Base-by-base conservation (phyloP, 768 basidiomycete species). In the Suillus ampliporus region DNA sequence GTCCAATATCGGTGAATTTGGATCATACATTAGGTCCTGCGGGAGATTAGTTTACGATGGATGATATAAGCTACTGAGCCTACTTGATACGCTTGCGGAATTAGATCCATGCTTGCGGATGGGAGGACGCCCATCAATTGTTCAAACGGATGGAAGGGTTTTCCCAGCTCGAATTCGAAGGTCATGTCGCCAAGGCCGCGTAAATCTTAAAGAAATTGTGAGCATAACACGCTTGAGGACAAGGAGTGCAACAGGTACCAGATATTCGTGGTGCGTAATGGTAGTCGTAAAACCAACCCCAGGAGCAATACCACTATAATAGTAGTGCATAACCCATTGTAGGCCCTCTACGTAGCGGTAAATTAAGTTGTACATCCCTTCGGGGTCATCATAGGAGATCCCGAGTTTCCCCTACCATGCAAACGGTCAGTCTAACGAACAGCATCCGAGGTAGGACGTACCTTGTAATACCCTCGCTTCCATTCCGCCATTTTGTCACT, bases 321-420 rank as follows among this genome's bases (percentile, higher is more conserved):
- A 99, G 76, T 99, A 99, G 72, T 95, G 92, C 91, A 99, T 92
- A 37, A 99, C 95, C 97, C 97, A 99, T 72, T 99, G 97, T 64
- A 99, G 77, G 1, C 97, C 97, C 72, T 99, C 94, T 19, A 93
- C 85, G 74, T 97, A 99, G 61, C 87, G 85, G 71, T 83, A 95
- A 14, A 86, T 82, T 59, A 99, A 79, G 53, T 87, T 81, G 28
- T 83, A 80, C 82, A 95, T 86, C 57, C 86, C 82, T 65, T 89
- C 80, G 6, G 87, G 83, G 68, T 90, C 76, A 64, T 91, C 84
- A 64, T 85, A 92, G 10, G 88, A 88, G 62, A 98, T 88, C 64
- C 90, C 88, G 57, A 99, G 78, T 77, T 99, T 99, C 40, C 87
- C 91, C 94, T 97, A 62, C 40, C 43, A 40, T 17, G 11, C 28